These are phyloP conservation scores for Colletotrichum melonis DNA, from an alignment of 2,329 filamentous ascomycete genomes.

Conservation along the genomic window DNA sequence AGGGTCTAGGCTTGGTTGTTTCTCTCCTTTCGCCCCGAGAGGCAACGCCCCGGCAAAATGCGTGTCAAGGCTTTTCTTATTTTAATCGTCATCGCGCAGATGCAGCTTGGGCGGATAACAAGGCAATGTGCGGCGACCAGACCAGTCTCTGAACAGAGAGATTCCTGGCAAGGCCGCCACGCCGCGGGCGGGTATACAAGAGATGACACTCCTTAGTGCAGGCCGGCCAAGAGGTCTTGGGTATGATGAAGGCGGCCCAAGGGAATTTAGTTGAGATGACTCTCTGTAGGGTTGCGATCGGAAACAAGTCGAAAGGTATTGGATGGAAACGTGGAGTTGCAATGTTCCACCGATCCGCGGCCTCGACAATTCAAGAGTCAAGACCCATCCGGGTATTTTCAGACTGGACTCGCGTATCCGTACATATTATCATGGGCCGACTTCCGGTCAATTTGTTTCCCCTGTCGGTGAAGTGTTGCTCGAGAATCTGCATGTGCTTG, in stretches of 20 bases:
- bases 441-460: not conserved
- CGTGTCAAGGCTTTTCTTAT: not conserved
- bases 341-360: slow-evolving; percentile 17
- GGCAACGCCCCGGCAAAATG: not conserved
- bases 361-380: not conserved
- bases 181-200: slow-evolving; percentile 6
- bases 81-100: not conserved
- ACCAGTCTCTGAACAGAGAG: not conserved
- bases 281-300: not conserved
- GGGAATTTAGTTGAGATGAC: slow-evolving; percentile 1
- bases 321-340: slow-evolving; percentile 11
- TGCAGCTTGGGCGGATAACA: not conserved
- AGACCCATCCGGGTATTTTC: not conserved
- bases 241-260: not conserved
- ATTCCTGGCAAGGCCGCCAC: slow-evolving; percentile 1
- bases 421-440: not conserved
- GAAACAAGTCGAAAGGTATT: slow-evolving; percentile 13
- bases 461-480: not conserved
- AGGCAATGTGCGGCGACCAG: not conserved
- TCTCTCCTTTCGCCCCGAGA: not conserved
- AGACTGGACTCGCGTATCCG: not conserved
- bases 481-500: not conserved
- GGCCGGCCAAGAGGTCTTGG: slow-evolving; percentile 15
- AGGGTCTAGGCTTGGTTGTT: slow-evolving; percentile 27
- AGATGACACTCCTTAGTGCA: slow-evolving; percentile 18